These are phyloP conservation scores for Termitomyces sp. DNA, from an alignment of 768 basidiomycete genomes.

Conservation along the genomic window DNA sequence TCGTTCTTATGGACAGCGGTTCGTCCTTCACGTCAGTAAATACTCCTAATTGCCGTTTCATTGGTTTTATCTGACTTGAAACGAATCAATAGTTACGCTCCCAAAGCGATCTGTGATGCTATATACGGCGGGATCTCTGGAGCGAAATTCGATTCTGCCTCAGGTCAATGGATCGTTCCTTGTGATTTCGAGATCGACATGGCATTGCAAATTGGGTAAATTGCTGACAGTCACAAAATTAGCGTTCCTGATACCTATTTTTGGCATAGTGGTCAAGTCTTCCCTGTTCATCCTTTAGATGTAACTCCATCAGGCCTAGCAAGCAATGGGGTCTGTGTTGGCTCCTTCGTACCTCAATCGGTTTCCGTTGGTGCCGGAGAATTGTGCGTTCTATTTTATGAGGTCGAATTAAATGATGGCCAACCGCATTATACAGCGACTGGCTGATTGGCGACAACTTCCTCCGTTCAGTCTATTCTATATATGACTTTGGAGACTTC, in stretches of 20 bases:
- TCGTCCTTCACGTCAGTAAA: conserved; percentile 68
- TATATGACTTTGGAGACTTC: conserved; percentile 85
- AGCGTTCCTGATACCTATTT: not conserved
- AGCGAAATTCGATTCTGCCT: conserved; percentile 44
- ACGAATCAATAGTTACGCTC: conserved; percentile 52
- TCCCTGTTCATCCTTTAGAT: conserved; percentile 78
- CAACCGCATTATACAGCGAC: conserved; percentile 43
- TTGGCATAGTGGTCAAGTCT: conserved; percentile 56
- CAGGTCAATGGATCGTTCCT: conserved; percentile 68
- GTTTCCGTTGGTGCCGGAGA: conserved; percentile 54
- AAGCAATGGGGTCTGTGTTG: conserved; percentile 46
- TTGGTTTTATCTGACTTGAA: not conserved
- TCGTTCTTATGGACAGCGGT: conserved; percentile 74
- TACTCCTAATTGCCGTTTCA: not conserved
- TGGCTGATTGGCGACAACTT: conserved; percentile 82
- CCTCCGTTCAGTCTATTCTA: conserved; percentile 73
- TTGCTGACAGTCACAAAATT: conserved; percentile 3
- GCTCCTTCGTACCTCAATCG: conserved; percentile 67
- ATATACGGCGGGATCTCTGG: conserved; percentile 67
- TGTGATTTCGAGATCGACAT: conserved; percentile 72
- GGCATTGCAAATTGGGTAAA: conserved; percentile 73
- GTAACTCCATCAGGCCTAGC: conserved; percentile 48
- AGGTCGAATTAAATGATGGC: not conserved
- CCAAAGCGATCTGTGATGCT: conserved; percentile 54
- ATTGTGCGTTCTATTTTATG: conserved; percentile 43